Conservation (phyloP, 495 filamentous ascomycete genomes). For the Jackrogersella multiformis region DNA sequence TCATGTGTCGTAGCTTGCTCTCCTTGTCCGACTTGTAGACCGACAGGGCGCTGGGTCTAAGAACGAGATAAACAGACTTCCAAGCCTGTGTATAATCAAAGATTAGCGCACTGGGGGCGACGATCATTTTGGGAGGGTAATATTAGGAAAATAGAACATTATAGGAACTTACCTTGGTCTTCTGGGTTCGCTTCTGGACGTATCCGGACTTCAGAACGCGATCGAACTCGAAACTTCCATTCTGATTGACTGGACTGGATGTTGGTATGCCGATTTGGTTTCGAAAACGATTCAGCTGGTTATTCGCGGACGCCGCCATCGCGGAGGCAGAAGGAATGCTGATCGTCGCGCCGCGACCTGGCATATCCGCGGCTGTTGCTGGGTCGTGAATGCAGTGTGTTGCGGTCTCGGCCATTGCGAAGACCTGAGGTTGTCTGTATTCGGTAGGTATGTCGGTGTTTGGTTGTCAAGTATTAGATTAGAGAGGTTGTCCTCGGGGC, state of each 20-base stretch:
- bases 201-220: constrained; percentile 88
- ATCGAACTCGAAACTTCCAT: constrained; percentile 95
- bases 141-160: no score
- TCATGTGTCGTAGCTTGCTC: constrained; percentile 85
- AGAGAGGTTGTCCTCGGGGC: constrained; percentile 13
- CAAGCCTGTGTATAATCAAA: constrained; percentile 66
- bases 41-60: constrained; percentile 91
- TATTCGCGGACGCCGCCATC: constrained; percentile 39
- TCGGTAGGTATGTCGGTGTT: background rate
- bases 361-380: constrained; percentile 18
- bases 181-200: constrained; percentile 85
- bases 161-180: constrained; percentile 78
- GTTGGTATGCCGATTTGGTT: constrained; percentile 64
- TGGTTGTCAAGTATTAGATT: constrained; percentile 31
- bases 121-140: constrained; percentile 19
- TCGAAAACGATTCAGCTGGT: constrained; percentile 56
- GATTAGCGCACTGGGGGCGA: constrained; percentile 48
- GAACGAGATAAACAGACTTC: constrained; percentile 89
- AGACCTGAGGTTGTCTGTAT: background rate
- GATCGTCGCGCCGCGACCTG: constrained; percentile 37
- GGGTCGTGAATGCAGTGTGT: constrained; percentile 34
- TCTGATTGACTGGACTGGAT: constrained; percentile 80
- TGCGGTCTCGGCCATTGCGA: constrained; percentile 38
- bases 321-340: constrained; percentile 31
- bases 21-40: constrained; percentile 94